A percentile compares a stretch with the other conserved stretches of the same genome.
Evolutionary conservation across 2,329 filamentous ascomycete genomes (phyloP).

Genomic region (Penicillium sp.): DNA sequence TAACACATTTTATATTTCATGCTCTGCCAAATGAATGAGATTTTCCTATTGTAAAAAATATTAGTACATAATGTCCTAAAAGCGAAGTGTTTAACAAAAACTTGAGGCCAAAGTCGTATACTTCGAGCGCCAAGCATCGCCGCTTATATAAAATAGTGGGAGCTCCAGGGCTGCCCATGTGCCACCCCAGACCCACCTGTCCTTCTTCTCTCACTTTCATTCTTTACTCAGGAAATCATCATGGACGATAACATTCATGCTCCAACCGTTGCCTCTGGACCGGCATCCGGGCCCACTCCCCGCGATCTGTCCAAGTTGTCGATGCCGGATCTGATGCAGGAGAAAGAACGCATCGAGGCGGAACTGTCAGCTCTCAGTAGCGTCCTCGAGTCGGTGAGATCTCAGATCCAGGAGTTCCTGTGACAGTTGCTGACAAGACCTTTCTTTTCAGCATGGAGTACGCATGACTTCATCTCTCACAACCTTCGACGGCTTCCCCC

Average conservation of each 20-base stretch:
- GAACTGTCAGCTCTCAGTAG: conserved; percentile 76
- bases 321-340: conserved; percentile 68
- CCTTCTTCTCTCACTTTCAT: conserved; percentile 13
- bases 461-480: conserved; percentile 83
- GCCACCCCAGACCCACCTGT: conserved; percentile 12
- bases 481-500: conserved; percentile 82
- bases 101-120: neutral
- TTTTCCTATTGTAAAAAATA: neutral
- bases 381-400: conserved; percentile 74
- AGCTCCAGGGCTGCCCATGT: neutral
- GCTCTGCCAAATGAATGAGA: rapidly evolving
- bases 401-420: neutral
- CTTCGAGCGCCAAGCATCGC: conserved; percentile 10
- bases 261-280: conserved; percentile 68
- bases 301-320: conserved; percentile 61
- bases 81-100: neutral
- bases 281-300: conserved; percentile 50
- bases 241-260: conserved; percentile 58
- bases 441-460: conserved; percentile 65
- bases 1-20: neutral
- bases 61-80: neutral
- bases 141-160: conserved; percentile 15
- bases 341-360: conserved; percentile 75
- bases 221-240: conserved; percentile 43
- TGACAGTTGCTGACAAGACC: conserved; percentile 11